Conservation (phyloP, 1,284 basidiomycete species). For the Filobasidium uniguttulatum region DNA sequence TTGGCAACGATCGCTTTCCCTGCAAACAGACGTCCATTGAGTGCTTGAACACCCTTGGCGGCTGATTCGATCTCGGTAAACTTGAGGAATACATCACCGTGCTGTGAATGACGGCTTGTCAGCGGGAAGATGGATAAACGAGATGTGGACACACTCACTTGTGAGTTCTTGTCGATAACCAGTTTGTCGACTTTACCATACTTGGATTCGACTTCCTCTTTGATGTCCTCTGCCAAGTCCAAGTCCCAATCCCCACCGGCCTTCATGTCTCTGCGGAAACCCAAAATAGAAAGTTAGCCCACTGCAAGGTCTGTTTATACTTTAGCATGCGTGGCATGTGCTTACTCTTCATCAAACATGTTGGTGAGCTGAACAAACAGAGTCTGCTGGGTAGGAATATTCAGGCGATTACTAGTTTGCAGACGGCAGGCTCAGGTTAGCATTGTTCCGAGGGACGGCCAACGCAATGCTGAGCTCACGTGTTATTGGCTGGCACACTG, state of each 20-base stretch:
- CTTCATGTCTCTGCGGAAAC: slow-evolving; percentile 44
- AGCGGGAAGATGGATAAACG: slow-evolving; percentile 7
- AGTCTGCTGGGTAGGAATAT: slow-evolving; percentile 40
- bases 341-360: slow-evolving; percentile 92
- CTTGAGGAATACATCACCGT: slow-evolving; percentile 97
- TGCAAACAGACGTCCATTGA: slow-evolving; percentile 92
- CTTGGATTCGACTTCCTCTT: slow-evolving; percentile 79
- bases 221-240: slow-evolving; percentile 90
- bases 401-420: slow-evolving; percentile 25
- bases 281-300: background rate
- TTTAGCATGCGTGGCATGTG: too few species aligned
- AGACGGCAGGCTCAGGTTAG: slow-evolving; percentile 38
- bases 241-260: slow-evolving; percentile 92
- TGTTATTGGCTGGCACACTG: slow-evolving; percentile 13
- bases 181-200: slow-evolving; percentile 78
- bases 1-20: slow-evolving; percentile 69
- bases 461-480: slow-evolving; percentile 2
- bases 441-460: background rate
- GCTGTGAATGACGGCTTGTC: too few species aligned
- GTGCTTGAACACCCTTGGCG: slow-evolving; percentile 67
- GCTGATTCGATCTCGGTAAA: slow-evolving; percentile 68
- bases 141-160: slow-evolving; percentile 43
- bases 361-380: slow-evolving; percentile 76
- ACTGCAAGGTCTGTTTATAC: background rate
- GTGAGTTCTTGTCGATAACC: slow-evolving; percentile 85